Conservation (phyloP, 805 yeast genomes). For the Nematodospora valgi region DNA sequence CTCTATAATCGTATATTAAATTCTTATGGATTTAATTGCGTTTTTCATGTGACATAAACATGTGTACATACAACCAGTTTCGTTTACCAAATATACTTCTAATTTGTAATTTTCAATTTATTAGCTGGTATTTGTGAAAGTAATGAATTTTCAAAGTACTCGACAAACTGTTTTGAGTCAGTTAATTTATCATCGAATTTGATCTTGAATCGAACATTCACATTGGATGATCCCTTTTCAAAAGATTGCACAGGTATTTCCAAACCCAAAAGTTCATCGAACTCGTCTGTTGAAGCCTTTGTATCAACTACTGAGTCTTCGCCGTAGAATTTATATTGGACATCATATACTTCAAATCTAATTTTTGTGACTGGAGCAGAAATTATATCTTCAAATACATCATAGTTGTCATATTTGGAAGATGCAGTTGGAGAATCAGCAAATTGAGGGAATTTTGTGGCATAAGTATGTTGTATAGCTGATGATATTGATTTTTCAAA, state of each 20-base stretch:
- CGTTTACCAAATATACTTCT: background rate
- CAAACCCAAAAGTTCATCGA: slow-evolving; percentile 35
- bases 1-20: too few relatives aligned
- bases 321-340: slow-evolving; percentile 22
- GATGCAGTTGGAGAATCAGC: slow-evolving; percentile 28
- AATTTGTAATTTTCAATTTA: slow-evolving; percentile 8
- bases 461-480: slow-evolving; percentile 30
- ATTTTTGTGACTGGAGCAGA: slow-evolving; percentile 31
- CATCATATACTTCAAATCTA: slow-evolving; percentile 32
- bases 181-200: slow-evolving; percentile 27
- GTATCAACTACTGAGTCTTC: background rate
- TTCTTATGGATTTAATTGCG: too few relatives aligned
- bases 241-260: slow-evolving; percentile 10
- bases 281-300: slow-evolving; percentile 13
- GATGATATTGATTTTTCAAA: slow-evolving; percentile 28
- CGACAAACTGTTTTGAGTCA: slow-evolving; percentile 36
- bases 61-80: background rate
- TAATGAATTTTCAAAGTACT: slow-evolving; percentile 30
- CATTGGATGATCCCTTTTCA: slow-evolving; percentile 13
- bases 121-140: slow-evolving; percentile 28
- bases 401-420: slow-evolving; percentile 14
- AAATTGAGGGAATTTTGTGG: slow-evolving; percentile 34
- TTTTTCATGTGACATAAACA: too few relatives aligned
- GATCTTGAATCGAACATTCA: slow-evolving; percentile 31
- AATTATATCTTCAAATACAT: slow-evolving; percentile 37